Evolutionary conservation across 169 alveolate species (phyloP).

Genomic region (Cryptosporidium xiaoi): DNA sequence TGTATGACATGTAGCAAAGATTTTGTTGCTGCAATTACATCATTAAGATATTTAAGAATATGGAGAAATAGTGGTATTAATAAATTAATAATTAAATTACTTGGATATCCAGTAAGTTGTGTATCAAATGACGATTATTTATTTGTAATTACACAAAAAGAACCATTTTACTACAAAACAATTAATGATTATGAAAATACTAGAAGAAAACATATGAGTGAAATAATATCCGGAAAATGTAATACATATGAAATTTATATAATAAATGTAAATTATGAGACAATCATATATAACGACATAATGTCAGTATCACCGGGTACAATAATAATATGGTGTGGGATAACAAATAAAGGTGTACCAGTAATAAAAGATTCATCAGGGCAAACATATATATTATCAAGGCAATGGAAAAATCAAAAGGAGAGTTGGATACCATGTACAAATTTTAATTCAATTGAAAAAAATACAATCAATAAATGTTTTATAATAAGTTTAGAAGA

Average conservation of each 20-base stretch:
- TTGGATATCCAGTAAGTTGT: slow-evolving; percentile 61
- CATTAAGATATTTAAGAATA: slow-evolving; percentile 65
- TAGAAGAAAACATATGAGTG: background rate
- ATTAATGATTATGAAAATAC: background rate
- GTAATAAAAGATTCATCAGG: slow-evolving; percentile 67
- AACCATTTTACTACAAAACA: slow-evolving; percentile 38
- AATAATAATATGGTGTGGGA: slow-evolving; percentile 60
- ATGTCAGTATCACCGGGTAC: slow-evolving; percentile 66
- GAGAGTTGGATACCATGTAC: slow-evolving; percentile 66
- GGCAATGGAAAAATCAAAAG: slow-evolving; percentile 63
- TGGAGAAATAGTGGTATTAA: slow-evolving; percentile 70
- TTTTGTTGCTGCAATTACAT: slow-evolving; percentile 57
- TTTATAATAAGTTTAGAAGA: slow-evolving; percentile 36
- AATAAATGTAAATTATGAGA: slow-evolving; percentile 16
- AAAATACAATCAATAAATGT: slow-evolving; percentile 22
- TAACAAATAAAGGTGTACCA: slow-evolving; percentile 49
- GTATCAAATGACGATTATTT: slow-evolving; percentile 63
- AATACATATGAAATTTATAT: slow-evolving; percentile 44
- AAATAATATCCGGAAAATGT: slow-evolving; percentile 37
- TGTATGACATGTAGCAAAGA: slow-evolving; percentile 59
- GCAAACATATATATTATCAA: slow-evolving; percentile 42
- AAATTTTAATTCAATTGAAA: slow-evolving; percentile 41
- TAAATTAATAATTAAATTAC: slow-evolving; percentile 21
- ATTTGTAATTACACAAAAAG: slow-evolving; percentile 61
- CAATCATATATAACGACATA: slow-evolving; percentile 26